Percentiles rank a stretch among this genome's conserved stretches.
Evolutionary conservation across 2,329 filamentous ascomycete genomes (phyloP).

Genomic region (Bipolaris oryzae): DNA sequence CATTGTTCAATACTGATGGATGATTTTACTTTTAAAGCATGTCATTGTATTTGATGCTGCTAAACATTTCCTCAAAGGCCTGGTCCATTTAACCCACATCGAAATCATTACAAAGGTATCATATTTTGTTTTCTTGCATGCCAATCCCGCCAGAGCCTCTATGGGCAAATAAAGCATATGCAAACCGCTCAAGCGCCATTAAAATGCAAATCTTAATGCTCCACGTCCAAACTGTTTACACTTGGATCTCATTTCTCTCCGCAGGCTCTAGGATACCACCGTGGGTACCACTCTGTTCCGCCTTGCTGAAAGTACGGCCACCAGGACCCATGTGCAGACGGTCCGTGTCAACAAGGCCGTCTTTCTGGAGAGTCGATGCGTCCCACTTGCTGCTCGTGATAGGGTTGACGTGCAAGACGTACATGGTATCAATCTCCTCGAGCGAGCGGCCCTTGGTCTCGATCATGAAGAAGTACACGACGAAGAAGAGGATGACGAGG

Average conservation of each 20-base stretch:
- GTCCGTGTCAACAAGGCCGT: constrained; percentile 43
- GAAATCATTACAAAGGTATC: constrained; percentile 1
- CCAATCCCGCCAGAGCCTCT: too few relatives aligned
- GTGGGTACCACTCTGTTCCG: constrained; percentile 32
- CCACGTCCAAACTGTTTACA: constrained; percentile 9
- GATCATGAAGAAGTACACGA: constrained; percentile 81
- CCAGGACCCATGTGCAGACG: constrained; percentile 40
- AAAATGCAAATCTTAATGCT: neutral
- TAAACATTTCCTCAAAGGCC: neutral
- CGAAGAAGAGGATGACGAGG: constrained; percentile 65
- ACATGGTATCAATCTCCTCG: constrained; percentile 78
- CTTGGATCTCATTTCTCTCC: constrained; percentile 32
- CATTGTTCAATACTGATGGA: neutral
- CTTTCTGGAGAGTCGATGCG: constrained; percentile 33
- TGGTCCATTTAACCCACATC: neutral
- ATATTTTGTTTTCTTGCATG: neutral
- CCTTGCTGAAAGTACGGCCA: constrained; percentile 43
- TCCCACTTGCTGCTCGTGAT: constrained; percentile 66
- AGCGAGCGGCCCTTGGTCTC: constrained; percentile 76
- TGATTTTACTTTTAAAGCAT: neutral
- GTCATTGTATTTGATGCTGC: neutral
- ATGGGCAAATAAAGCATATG: neutral
- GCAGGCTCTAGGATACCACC: constrained; percentile 32
- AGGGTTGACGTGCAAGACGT: constrained; percentile 68
- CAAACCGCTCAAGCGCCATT: neutral